phyloP scores from a whole-genome alignment of 1,139 yeast genomes.

The Kodamaea fungicola region DNA sequence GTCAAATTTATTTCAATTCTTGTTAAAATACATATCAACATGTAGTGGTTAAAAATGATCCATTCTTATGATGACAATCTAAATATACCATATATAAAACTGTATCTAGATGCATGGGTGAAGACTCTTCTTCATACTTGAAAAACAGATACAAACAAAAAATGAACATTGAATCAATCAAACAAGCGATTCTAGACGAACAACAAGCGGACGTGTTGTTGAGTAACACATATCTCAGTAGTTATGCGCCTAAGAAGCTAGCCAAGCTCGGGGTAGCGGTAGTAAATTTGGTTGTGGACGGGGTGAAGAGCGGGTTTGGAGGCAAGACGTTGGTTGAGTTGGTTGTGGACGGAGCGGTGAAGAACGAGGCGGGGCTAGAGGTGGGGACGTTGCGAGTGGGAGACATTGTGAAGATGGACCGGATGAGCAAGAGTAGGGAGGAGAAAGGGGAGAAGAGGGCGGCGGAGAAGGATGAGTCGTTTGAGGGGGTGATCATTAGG shows the following conservation, averaged over 20 bases:
- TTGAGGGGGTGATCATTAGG: constrained; percentile 63
- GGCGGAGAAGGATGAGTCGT: constrained; percentile 20
- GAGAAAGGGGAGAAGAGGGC: constrained; percentile 15
- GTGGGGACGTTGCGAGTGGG: constrained; percentile 68
- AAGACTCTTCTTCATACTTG: constrained; percentile 19
- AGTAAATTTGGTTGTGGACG: constrained; percentile 56
- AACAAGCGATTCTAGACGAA: constrained; percentile 53
- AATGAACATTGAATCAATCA: constrained; percentile 35
- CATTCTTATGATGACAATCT: too few species aligned
- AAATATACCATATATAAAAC: constrained; percentile 3
- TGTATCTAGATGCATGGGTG: constrained; percentile 23
- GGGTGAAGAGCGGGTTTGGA: constrained; percentile 73
- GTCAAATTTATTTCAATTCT: too few species aligned
- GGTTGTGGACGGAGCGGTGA: constrained; percentile 54
- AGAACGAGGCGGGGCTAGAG: constrained; percentile 37
- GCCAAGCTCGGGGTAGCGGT: constrained; percentile 74
- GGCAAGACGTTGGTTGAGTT: constrained; percentile 73
- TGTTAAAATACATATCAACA: too few species aligned
- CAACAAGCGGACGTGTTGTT: constrained; percentile 56
- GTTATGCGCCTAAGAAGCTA: constrained; percentile 61
- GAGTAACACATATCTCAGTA: constrained; percentile 46
- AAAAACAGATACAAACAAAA: constrained; percentile 29
- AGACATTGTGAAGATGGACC: constrained; percentile 63
- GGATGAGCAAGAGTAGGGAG: constrained; percentile 25
- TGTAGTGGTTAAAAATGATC: too few species aligned